Evolutionary conservation across 2,329 filamentous ascomycete species (phyloP).

Genomic region (Magnaporthiopsis rhizophila): DNA sequence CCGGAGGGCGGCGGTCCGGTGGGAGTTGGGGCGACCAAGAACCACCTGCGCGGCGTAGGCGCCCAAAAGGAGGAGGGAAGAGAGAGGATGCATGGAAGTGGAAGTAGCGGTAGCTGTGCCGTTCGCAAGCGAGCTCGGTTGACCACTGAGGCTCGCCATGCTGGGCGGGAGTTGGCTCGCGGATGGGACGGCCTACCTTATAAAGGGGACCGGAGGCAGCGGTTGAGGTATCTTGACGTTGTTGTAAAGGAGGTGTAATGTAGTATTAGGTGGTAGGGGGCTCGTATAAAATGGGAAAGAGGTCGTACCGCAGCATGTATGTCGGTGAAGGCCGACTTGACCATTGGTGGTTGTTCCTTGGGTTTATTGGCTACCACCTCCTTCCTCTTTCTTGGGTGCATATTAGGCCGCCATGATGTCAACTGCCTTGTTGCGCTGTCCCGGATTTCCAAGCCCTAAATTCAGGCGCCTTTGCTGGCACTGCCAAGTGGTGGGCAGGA

Average conservation of each 20-base stretch:
- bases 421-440: not conserved
- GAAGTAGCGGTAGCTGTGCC: conserved; percentile 8
- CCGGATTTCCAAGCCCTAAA: not conserved
- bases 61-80: conserved; percentile 42
- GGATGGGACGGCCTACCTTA: not conserved
- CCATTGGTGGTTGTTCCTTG: too few species aligned
- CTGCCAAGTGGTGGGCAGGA: not conserved
- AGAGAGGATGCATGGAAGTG: conserved; percentile 32
- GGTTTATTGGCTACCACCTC: not conserved
- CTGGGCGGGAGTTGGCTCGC: not conserved
- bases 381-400: not conserved
- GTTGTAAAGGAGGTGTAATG: not conserved
- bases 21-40: conserved; percentile 34
- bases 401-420: not conserved
- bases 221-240: not conserved
- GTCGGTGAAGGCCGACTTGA: not conserved
- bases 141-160: not conserved
- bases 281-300: not conserved
- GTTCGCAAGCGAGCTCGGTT: conserved; percentile 6
- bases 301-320: not conserved
- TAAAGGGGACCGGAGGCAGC: not conserved
- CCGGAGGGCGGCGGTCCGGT: conserved; percentile 18
- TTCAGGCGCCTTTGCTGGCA: too few species aligned
- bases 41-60: conserved; percentile 42
- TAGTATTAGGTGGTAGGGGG: not conserved